Evolutionary conservation across 2,329 filamentous ascomycete species (phyloP).

Genomic region (Aspergillus udagawae): DNA sequence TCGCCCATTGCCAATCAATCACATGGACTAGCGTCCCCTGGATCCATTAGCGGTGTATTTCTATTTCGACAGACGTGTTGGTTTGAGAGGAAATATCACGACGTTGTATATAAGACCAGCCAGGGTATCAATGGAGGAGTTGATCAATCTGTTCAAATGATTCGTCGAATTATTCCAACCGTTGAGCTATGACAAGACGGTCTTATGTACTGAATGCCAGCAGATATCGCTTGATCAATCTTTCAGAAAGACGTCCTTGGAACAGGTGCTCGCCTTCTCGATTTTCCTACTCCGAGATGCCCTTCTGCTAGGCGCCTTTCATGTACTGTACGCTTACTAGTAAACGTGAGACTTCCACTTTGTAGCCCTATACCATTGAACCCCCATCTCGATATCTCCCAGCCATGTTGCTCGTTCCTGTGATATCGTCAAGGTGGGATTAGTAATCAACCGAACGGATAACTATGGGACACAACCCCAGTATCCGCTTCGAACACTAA

Average conservation of each 20-base stretch:
- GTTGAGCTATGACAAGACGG: background rate
- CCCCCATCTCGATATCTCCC: background rate
- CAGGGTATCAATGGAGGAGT: constrained; percentile 30
- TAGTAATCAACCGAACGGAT: background rate
- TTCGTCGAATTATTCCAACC: background rate
- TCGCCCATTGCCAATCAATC: constrained; percentile 5
- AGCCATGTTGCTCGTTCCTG: background rate
- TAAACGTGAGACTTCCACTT: background rate
- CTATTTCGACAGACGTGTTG: constrained; percentile 27
- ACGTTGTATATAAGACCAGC: constrained; percentile 36
- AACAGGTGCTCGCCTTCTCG: background rate
- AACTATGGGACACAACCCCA: background rate
- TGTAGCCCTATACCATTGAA: background rate
- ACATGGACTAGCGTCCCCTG: constrained; percentile 12
- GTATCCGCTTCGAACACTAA: background rate
- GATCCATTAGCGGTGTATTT: constrained; percentile 31
- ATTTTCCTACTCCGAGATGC: background rate
- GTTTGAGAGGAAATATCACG: constrained; percentile 25
- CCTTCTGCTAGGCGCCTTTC: background rate
- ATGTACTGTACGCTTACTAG: background rate
- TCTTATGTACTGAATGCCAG: background rate
- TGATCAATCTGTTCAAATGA: constrained; percentile 15
- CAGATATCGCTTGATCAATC: background rate
- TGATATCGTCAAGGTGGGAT: background rate
- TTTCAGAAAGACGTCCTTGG: background rate